Evolutionary conservation across 129 eudicot species (phyloP), one percentile per base, ranked within the genome.

Genomic region (Gnaphalium uliginosum): DNA sequence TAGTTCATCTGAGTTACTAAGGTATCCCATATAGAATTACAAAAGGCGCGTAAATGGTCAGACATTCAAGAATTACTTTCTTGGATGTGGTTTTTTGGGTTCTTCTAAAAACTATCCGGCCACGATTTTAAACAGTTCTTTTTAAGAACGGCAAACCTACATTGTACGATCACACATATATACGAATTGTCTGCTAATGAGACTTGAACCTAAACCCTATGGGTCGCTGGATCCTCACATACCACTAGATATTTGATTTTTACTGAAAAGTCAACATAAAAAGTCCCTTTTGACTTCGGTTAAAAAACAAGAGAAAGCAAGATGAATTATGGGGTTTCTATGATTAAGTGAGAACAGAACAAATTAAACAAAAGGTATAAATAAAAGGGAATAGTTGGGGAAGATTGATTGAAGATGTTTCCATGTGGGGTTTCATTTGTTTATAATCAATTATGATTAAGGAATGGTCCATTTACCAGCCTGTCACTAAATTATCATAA

Each of bases 401-500:
- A 35, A 73, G 75, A 66, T 80, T 80, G 83, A 73, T 80, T 80
- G 75, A 74, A 80, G 57, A 80, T 68, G 83, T 73, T 73, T 72
- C 73, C 83, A 79, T 79, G 83, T 80, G 83, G 83, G 83, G 83
- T 73, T 66, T 67, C 79, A 73, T 73, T 80, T 80, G 83, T 67
- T 80, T 80, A 80, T 66, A 35, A 73, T 73, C 75, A 79, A 73
- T 79, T 73, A 73, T 80, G 79, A 80, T 80, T 80, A 80, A 58
- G 83, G 67, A 46, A 66, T 68, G 83, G 75, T 80, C 79, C 83
- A 80, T 80, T 80, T 74, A 80, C 79, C 83, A 74, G 83, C 83
- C 82, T 80, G 83, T 80, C 83, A 73, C 63, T 57, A 80, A 46
- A 73, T 57, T 80, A 73, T 80, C 79, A 56, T 66, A 73, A 69